Conservation (phyloP, 352 stramenopile species). For the Pythium folliculosum region DNA sequence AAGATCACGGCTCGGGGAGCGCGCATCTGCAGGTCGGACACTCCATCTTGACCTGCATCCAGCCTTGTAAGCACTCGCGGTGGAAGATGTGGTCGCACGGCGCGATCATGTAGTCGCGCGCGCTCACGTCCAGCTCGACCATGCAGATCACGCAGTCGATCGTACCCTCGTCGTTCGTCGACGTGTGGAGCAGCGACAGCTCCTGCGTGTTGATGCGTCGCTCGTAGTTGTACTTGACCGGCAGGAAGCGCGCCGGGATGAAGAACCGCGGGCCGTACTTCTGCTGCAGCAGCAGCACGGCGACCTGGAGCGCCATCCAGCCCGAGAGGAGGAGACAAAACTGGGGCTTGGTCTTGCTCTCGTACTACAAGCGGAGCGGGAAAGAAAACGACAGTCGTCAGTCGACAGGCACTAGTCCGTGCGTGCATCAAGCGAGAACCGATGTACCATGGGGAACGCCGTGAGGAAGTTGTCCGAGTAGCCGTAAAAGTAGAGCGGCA, state of each 20-base stretch:
- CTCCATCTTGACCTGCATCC: constrained; percentile 98
- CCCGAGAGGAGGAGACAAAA: constrained; percentile 80
- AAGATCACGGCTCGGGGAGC: constrained; percentile 77
- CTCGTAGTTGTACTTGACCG: constrained; percentile 98
- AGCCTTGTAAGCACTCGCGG: constrained; percentile 92
- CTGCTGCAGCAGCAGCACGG: constrained; percentile 91
- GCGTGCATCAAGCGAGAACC: neutral
- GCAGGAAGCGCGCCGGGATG: constrained; percentile 94
- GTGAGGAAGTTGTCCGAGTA: constrained; percentile 93
- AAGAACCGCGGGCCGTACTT: constrained; percentile 94
- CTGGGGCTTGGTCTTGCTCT: constrained; percentile 61
- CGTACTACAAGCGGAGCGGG: constrained; percentile 43
- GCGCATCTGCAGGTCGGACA: constrained; percentile 93
- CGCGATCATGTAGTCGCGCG: constrained; percentile 94
- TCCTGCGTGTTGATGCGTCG: constrained; percentile 76
- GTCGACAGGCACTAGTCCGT: neutral
- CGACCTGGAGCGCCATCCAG: constrained; percentile 93
- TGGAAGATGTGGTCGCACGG: constrained; percentile 98
- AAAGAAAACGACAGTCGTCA: neutral
- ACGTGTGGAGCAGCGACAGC: constrained; percentile 56
- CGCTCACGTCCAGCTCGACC: constrained; percentile 77
- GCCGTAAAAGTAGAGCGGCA: constrained; percentile 96
- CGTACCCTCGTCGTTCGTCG: constrained; percentile 60
- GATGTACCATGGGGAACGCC: constrained; percentile 73
- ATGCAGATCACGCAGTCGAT: constrained; percentile 90